Percentiles rank a stretch among this genome's conserved stretches.
phyloP scores from a whole-genome alignment of 441 rosid species.

The Viola pubescens region DNA sequence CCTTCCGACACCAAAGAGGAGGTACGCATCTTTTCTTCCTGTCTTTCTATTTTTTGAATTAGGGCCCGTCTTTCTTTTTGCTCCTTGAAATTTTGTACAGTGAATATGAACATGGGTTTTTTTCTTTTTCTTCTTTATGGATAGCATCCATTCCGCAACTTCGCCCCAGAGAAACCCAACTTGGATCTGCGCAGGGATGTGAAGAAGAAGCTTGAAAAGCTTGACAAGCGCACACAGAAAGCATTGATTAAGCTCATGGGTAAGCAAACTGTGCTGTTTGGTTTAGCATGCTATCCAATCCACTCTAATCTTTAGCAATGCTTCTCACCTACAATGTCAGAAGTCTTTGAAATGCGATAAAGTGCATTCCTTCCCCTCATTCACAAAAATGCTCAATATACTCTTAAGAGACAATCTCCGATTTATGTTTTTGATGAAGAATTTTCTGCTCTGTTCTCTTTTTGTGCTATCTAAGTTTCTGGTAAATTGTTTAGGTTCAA shows the following conservation, averaged over 20 bases:
- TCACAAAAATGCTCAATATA: too few species aligned
- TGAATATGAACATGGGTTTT: not conserved
- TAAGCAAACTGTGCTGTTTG: conserved; percentile 20
- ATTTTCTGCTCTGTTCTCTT: too few species aligned
- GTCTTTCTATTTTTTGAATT: not conserved
- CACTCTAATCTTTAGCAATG: not conserved
- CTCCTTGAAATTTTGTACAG: too few species aligned
- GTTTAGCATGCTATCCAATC: not conserved
- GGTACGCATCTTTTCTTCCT: not conserved
- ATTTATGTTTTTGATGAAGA: too few species aligned
- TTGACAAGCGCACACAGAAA: conserved; percentile 78
- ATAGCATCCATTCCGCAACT: conserved; percentile 89
- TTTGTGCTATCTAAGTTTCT: too few species aligned
- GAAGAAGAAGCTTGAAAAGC: conserved; percentile 96
- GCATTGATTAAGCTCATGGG: conserved; percentile 76
- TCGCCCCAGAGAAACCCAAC: conserved; percentile 97
- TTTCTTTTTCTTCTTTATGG: conserved; percentile 3
- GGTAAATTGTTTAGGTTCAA: too few species aligned
- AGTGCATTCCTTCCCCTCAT: too few species aligned
- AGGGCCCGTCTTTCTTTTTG: not conserved
- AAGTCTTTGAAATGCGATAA: too few species aligned
- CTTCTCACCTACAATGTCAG: too few species aligned
- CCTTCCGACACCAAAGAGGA: conserved; percentile 67
- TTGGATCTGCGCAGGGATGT: conserved; percentile 96
- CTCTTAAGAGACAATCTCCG: too few species aligned